phyloP scores from a whole-genome alignment of 768 basidiomycete genomes.

The Lactarius quietus region DNA sequence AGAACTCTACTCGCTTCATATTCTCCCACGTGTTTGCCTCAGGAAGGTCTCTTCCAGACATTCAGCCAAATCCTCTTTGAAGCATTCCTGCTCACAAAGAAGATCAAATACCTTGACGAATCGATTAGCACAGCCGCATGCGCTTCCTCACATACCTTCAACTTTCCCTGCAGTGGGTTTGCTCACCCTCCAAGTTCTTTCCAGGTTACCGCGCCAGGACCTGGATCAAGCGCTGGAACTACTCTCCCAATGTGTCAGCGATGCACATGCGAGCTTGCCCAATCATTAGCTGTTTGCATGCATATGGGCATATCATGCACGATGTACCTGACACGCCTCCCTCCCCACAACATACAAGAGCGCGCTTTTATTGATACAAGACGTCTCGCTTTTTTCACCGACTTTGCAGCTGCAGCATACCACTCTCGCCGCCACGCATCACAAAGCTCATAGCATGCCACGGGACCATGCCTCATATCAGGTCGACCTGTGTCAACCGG shows the following conservation, averaged over 20 bases:
- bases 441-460: background rate
- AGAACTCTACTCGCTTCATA: too few relatives aligned
- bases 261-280: too few relatives aligned
- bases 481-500: background rate
- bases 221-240: background rate
- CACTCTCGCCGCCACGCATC: background rate
- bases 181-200: background rate
- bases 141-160: too few relatives aligned
- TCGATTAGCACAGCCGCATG: too few relatives aligned
- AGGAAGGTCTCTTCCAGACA: too few relatives aligned
- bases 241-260: background rate
- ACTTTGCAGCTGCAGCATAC: background rate
- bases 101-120: too few relatives aligned
- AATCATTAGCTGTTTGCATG: background rate
- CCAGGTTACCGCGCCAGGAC: background rate
- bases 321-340: background rate
- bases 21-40: too few relatives aligned
- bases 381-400: background rate
- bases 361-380: background rate
- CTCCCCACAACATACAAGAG: background rate
- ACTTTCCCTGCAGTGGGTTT: background rate
- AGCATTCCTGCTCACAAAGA: background rate
- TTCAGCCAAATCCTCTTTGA: too few relatives aligned
- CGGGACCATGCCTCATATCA: background rate
- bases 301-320: background rate